Evolutionary conservation across 371 early-diverging fungal genomes (phyloP).

Genomic region (Nematocida sp.): DNA sequence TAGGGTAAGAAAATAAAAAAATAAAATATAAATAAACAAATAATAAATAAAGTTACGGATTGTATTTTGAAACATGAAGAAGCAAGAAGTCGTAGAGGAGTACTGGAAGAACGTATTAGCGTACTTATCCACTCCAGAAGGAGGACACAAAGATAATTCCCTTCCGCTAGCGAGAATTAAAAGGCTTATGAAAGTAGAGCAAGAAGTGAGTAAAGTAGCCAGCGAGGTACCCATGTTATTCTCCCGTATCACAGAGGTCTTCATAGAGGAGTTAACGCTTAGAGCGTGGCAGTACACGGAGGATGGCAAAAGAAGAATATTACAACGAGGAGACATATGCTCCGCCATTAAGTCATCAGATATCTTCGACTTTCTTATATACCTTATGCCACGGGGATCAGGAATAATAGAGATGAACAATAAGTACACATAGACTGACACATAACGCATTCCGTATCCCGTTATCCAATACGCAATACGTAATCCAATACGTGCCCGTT

Average conservation of each 20-base stretch:
- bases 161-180: conserved; percentile 96
- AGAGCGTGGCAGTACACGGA: conserved; percentile 95
- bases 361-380: conserved; percentile 94
- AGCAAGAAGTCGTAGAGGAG: conserved; percentile 35
- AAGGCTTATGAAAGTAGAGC: conserved; percentile 97
- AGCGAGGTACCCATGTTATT: conserved; percentile 82
- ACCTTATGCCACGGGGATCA: conserved; percentile 78
- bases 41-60: conserved; percentile 2
- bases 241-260: conserved; percentile 89
- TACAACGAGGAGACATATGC: conserved; percentile 87
- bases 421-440: too few relatives aligned
- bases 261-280: conserved; percentile 84
- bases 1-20: conserved; percentile 44
- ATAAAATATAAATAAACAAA: conserved; percentile 44
- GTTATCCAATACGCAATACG: too few relatives aligned
- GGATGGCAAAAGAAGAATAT: conserved; percentile 90
- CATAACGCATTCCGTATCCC: too few relatives aligned
- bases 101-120: conserved; percentile 44
- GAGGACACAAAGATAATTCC: conserved; percentile 72
- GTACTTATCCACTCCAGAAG: conserved; percentile 13
- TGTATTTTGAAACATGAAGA: conserved; percentile 2
- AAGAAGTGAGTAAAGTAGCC: conserved; percentile 76
- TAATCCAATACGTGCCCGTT: too few relatives aligned
- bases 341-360: conserved; percentile 84
- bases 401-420: conserved; percentile 32